These are phyloP conservation scores for Sonneratia alba DNA, from an alignment of 345 rosid species.

Conservation along the genomic window DNA sequence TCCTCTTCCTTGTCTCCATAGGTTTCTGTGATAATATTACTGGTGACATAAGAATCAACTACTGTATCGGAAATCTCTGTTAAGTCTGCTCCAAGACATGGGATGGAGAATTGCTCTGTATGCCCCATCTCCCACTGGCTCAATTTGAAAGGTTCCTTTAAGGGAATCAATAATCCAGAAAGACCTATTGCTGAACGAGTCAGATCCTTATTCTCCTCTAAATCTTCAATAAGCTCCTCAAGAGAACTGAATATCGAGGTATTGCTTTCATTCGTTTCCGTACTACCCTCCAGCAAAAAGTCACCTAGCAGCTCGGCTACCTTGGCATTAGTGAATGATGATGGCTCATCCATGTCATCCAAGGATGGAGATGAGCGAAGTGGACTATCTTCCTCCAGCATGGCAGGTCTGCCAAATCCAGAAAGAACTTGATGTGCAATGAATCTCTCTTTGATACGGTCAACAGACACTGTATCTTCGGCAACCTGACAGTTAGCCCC, in stretches of 20 bases:
- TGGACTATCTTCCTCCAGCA: constrained; percentile 14
- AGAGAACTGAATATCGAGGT: background rate
- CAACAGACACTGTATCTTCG: constrained; percentile 30
- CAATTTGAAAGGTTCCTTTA: background rate
- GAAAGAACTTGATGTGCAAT: constrained; percentile 11
- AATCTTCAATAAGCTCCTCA: background rate
- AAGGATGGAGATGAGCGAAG: constrained; percentile 12
- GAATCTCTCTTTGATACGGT: constrained; percentile 26
- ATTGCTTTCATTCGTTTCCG: constrained; percentile 1
- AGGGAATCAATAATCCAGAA: background rate
- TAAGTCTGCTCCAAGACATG: constrained; percentile 12
- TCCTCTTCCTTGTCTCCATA: constrained; percentile 13
- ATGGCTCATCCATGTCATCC: constrained; percentile 20
- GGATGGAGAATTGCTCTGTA: background rate
- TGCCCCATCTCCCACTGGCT: background rate
- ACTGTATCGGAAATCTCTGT: constrained; percentile 18
- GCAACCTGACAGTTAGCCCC: constrained; percentile 26
- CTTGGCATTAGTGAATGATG: constrained; percentile 12
- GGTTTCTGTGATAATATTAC: constrained; percentile 11
- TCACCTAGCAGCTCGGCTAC: background rate
- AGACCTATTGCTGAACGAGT: background rate
- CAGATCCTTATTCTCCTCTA: background rate
- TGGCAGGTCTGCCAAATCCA: constrained; percentile 5
- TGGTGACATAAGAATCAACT: constrained; percentile 11
- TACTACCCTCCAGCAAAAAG: background rate